phyloP scores from a whole-genome alignment of 2,329 filamentous ascomycete genomes.

The Penicillium sp. region DNA sequence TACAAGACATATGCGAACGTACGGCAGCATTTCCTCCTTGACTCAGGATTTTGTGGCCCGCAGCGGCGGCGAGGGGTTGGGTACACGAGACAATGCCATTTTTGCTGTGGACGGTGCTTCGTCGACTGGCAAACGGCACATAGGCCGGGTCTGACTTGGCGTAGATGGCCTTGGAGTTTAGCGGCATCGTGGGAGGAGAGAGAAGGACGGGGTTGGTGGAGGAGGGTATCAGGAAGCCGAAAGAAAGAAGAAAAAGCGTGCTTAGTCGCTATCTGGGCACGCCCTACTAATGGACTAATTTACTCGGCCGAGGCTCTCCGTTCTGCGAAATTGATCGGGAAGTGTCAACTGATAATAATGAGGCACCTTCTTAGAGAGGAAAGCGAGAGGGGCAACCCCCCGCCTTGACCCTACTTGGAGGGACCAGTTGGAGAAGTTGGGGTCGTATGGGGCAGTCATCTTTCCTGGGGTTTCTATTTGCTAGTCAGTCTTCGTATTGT shows the following conservation, averaged over 20 bases:
- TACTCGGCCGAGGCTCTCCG: not conserved
- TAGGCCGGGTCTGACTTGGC: constrained; percentile 50
- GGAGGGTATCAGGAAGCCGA: not conserved
- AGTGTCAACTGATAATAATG: not conserved
- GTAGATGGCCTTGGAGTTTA: constrained; percentile 54
- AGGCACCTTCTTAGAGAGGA: constrained; percentile 2
- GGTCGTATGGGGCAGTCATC: not conserved
- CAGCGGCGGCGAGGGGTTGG: constrained; percentile 85
- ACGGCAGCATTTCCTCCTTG: constrained; percentile 92
- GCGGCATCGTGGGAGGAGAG: constrained; percentile 45
- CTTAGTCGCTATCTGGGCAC: not conserved
- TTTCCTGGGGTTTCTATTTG: not conserved
- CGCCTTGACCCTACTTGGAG: not conserved
- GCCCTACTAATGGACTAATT: not conserved
- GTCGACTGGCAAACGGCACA: constrained; percentile 62
- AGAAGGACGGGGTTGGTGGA: not conserved
- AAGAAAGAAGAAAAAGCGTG: not conserved
- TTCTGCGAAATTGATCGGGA: not conserved
- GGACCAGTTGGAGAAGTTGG: constrained; percentile 11
- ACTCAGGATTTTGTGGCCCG: constrained; percentile 80
- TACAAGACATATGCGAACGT: constrained; percentile 41
- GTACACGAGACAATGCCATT: constrained; percentile 89
- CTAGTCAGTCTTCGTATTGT: not conserved
- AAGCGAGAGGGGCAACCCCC: constrained; percentile 3
- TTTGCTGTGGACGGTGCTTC: constrained; percentile 91